Conservation (phyloP, 257 asterid species). For the Primulina tabacum region DNA sequence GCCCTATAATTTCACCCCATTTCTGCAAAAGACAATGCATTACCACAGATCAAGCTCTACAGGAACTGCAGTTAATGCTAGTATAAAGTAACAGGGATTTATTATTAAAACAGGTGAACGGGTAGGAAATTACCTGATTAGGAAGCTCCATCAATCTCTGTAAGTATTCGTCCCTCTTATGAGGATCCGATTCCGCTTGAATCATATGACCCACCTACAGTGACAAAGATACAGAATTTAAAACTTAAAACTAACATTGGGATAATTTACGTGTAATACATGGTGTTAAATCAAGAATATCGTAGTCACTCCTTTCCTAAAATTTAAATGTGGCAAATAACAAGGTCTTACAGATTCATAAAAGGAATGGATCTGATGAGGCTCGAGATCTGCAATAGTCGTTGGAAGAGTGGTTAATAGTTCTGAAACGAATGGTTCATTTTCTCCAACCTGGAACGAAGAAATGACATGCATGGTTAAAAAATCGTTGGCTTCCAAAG, state of each 20-base stretch:
- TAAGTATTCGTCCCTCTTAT: constrained; percentile 84
- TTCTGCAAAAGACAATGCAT: constrained; percentile 52
- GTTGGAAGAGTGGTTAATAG: constrained; percentile 76
- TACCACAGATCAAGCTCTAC: constrained; percentile 23
- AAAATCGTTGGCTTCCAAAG: background rate
- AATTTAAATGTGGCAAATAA: constrained; percentile 7
- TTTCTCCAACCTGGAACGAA: constrained; percentile 80
- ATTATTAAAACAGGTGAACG: constrained; percentile 15
- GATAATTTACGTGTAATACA: background rate
- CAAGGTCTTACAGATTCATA: constrained; percentile 80
- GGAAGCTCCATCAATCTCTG: constrained; percentile 94
- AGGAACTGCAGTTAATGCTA: background rate
- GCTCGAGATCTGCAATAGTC: constrained; percentile 89
- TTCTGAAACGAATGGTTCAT: constrained; percentile 93
- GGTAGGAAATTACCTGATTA: constrained; percentile 55
- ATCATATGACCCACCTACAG: constrained; percentile 88
- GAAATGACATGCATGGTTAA: constrained; percentile 21
- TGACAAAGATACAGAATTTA: constrained; percentile 15
- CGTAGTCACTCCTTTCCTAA: constrained; percentile 1
- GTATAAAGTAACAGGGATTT: background rate
- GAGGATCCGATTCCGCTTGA: constrained; percentile 92
- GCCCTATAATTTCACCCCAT: constrained; percentile 95
- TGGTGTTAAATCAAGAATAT: background rate
- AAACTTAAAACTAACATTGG: background rate
- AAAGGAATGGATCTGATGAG: constrained; percentile 94